Evolutionary conservation across 345 rosid genomes (phyloP).

Genomic region (Rhodamnia argentea): DNA sequence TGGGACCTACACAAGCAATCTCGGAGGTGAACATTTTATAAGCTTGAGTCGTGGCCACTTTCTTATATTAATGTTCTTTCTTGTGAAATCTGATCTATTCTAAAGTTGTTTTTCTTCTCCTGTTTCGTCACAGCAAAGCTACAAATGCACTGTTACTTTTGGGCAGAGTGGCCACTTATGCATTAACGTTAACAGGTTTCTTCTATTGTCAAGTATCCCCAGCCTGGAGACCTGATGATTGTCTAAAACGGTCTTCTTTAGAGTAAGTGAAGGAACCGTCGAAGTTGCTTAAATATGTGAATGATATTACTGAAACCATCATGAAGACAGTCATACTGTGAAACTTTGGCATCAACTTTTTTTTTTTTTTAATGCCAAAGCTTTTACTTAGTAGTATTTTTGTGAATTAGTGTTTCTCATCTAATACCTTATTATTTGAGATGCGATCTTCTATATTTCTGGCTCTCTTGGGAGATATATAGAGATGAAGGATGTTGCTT

Average conservation of each 20-base stretch:
- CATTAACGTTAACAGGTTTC: slow-evolving; percentile 78
- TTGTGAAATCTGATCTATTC: not conserved
- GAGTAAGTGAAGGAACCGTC: slow-evolving; percentile 39
- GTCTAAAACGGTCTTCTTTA: slow-evolving; percentile 27
- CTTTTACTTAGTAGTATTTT: not conserved
- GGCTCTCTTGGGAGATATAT: not conserved
- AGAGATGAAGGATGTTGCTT: not conserved
- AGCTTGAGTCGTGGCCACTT: not conserved
- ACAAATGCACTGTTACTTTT: slow-evolving; percentile 65
- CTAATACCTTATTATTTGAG: not conserved
- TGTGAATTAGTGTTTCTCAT: not conserved
- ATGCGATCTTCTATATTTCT: not conserved
- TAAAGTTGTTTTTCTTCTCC: slow-evolving; percentile 1
- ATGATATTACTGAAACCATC: not conserved
- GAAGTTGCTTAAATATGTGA: not conserved
- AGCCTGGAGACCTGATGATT: slow-evolving; percentile 41
- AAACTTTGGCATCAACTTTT: not conserved
- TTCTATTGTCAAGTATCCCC: slow-evolving; percentile 76
- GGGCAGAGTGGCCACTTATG: slow-evolving; percentile 76
- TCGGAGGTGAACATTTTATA: slow-evolving; percentile 41
- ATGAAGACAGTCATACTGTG: not conserved
- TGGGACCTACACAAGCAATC: slow-evolving; percentile 90
- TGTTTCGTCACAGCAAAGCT: slow-evolving; percentile 51
- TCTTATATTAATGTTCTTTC: not conserved
- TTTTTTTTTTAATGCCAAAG: not conserved